A percentile compares a stretch with the other conserved stretches of the same genome.
phyloP scores from a whole-genome alignment of 768 basidiomycete species.

The Mycena haematopus region DNA sequence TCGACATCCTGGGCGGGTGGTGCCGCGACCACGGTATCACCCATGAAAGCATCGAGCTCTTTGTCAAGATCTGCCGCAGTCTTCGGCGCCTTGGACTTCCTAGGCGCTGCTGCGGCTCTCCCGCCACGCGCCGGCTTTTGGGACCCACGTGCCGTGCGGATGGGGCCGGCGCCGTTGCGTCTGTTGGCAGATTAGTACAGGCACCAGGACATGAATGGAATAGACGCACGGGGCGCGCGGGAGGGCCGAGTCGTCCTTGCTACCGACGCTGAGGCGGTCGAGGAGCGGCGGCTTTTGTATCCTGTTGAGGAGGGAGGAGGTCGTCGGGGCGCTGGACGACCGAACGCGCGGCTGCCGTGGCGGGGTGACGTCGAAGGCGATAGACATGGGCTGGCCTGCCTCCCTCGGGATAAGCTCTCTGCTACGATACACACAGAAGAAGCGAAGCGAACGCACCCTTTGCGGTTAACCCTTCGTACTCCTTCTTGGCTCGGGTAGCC shows the following conservation, averaged over 20 bases:
- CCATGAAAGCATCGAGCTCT: slow-evolving; percentile 89
- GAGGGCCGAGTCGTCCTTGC: slow-evolving; percentile 49
- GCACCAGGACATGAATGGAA: neutral
- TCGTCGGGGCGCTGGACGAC: slow-evolving; percentile 55
- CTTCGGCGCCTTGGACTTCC: slow-evolving; percentile 57
- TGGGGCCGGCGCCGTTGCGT: slow-evolving; percentile 50
- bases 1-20: slow-evolving; percentile 53
- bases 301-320: slow-evolving; percentile 73
- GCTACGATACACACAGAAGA: too few species aligned
- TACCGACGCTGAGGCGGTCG: slow-evolving; percentile 55
- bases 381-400: slow-evolving; percentile 79
- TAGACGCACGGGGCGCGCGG: slow-evolving; percentile 46
- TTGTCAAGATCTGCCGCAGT: slow-evolving; percentile 86
- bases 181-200: slow-evolving; percentile 30
- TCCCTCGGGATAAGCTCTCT: too few species aligned
- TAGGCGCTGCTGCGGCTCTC: slow-evolving; percentile 37
- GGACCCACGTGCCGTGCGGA: slow-evolving; percentile 51
- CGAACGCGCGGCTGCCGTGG: slow-evolving; percentile 53
- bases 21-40: slow-evolving; percentile 44
- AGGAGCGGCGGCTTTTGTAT: slow-evolving; percentile 77
- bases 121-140: slow-evolving; percentile 35
- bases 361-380: slow-evolving; percentile 62
- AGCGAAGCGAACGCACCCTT: slow-evolving; percentile 82
- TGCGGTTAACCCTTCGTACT: slow-evolving; percentile 85
- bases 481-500: slow-evolving; percentile 83